Evolutionary conservation across 176 grass and related monocot species (phyloP).

Genomic region (Oryza nivara): DNA sequence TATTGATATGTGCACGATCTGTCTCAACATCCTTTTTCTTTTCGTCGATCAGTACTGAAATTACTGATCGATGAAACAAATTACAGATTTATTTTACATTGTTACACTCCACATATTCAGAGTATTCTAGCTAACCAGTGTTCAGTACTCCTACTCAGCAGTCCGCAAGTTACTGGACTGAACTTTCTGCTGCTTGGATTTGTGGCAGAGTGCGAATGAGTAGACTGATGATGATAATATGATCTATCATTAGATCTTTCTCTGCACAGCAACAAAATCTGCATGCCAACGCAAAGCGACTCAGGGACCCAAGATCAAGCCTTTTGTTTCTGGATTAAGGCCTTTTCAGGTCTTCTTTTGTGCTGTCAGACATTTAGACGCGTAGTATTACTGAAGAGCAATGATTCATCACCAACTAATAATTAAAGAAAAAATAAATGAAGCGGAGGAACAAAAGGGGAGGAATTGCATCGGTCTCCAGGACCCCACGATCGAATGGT

Average conservation of each 20-base stretch:
- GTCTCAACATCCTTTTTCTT: not conserved
- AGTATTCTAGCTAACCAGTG: not conserved
- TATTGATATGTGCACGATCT: not conserved
- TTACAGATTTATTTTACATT: not conserved
- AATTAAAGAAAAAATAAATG: not conserved
- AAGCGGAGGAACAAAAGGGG: not conserved
- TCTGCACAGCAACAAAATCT: not conserved
- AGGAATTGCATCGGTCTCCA: not conserved
- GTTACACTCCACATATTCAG: not conserved
- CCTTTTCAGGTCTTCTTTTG: not conserved
- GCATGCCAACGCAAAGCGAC: not conserved
- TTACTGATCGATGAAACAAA: not conserved
- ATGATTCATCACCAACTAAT: conserved; percentile 15
- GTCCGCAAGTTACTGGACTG: not conserved
- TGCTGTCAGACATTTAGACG: conserved; percentile 14
- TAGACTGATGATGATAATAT: not conserved
- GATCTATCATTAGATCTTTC: not conserved
- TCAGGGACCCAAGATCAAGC: not conserved
- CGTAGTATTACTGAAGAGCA: not conserved
- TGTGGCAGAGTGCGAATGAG: not conserved
- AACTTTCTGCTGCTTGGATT: not conserved
- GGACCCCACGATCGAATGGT: not conserved
- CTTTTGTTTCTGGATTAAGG: not conserved
- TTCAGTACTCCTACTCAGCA: not conserved
- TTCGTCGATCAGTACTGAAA: not conserved